A percentile compares a stretch with the other conserved stretches of the same genome.
Conservation (phyloP, 2,329 filamentous ascomycete species). For the Xylaria sp. region DNA sequence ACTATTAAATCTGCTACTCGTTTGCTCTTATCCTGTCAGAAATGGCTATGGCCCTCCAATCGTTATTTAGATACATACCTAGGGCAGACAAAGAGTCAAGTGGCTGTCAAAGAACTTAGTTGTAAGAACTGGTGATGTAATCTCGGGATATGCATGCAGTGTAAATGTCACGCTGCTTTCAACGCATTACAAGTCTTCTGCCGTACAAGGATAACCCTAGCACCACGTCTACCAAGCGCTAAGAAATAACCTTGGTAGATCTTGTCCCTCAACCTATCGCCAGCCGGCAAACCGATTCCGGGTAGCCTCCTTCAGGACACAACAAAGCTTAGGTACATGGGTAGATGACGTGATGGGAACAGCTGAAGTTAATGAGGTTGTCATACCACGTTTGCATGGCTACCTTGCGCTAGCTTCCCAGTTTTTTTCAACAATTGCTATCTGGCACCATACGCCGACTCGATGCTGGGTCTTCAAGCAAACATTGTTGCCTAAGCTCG, state of each 20-base stretch:
- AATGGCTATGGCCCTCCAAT: background rate
- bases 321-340: no score
- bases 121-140: conserved; percentile 3
- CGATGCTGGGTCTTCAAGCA: background rate
- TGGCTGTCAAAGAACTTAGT: background rate
- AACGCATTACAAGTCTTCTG: background rate
- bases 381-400: background rate
- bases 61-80: no score
- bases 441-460: background rate
- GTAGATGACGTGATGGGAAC: conserved; percentile 14
- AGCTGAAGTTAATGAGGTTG: background rate
- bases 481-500: background rate
- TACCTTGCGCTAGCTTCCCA: background rate
- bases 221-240: no score
- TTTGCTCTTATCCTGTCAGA: no score
- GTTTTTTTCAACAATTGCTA: background rate
- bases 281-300: background rate
- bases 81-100: background rate
- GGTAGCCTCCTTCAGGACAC: background rate
- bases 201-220: background rate
- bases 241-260: no score
- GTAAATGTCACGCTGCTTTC: background rate
- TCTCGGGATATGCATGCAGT: conserved; percentile 8
- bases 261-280: background rate
- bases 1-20: no score